These are phyloP conservation scores for Mollisiaceae sp. DNA, from an alignment of 2,329 filamentous ascomycete species.

Conservation along the genomic window DNA sequence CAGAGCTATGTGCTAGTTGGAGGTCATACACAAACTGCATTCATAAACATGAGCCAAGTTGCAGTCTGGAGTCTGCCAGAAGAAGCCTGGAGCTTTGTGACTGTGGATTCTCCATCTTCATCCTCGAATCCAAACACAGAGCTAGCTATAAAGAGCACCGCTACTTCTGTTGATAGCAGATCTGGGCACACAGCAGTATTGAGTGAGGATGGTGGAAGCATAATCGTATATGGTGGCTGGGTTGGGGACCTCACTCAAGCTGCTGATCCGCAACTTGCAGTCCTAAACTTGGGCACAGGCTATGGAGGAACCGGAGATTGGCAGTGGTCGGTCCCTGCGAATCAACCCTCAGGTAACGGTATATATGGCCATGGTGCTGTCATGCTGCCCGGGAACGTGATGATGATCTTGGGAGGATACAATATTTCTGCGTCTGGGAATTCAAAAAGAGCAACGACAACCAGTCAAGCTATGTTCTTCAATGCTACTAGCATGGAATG, in stretches of 20 bases:
- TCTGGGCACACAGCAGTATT: slow-evolving; percentile 89
- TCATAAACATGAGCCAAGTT: slow-evolving; percentile 92
- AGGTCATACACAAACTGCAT: slow-evolving; percentile 81
- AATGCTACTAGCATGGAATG: slow-evolving; percentile 66
- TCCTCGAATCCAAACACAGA: slow-evolving; percentile 54
- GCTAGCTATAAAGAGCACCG: slow-evolving; percentile 54
- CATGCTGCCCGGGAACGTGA: slow-evolving; percentile 68
- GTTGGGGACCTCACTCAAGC: slow-evolving; percentile 79
- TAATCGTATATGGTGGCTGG: slow-evolving; percentile 90
- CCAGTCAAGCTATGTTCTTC: slow-evolving; percentile 53
- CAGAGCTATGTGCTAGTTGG: slow-evolving; percentile 82
- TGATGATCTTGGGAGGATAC: slow-evolving; percentile 71
- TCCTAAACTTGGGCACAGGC: slow-evolving; percentile 76
- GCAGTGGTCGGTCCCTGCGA: slow-evolving; percentile 68
- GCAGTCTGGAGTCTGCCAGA: slow-evolving; percentile 88
- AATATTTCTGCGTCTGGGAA: slow-evolving; percentile 47
- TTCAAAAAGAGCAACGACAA: slow-evolving; percentile 49
- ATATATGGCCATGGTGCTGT: slow-evolving; percentile 69
- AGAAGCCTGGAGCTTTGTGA: slow-evolving; percentile 83
- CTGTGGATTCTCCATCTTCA: slow-evolving; percentile 56
- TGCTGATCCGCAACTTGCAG: slow-evolving; percentile 79
- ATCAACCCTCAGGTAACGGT: slow-evolving; percentile 51
- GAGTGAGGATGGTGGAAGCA: slow-evolving; percentile 75
- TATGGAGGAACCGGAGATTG: slow-evolving; percentile 75
- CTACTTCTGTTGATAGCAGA: slow-evolving; percentile 64